These are phyloP conservation scores for Fistulinella cinereoalba DNA, from an alignment of 1,284 basidiomycete genomes.

Conservation along the genomic window DNA sequence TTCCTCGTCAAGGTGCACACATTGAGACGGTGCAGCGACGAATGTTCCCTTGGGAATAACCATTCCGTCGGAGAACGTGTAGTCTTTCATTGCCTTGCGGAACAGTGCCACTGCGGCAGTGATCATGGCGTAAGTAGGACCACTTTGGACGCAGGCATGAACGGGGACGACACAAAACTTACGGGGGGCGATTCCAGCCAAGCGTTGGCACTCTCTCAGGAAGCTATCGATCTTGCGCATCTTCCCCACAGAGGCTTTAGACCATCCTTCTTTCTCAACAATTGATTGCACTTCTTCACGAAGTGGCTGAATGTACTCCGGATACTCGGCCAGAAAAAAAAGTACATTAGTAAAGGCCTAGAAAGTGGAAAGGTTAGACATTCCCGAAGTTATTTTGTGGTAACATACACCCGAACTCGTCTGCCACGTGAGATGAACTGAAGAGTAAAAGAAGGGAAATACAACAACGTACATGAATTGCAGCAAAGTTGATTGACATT, in stretches of 20 bases:
- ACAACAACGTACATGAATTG: slow-evolving; percentile 33
- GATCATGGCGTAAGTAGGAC: neutral
- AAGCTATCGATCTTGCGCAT: slow-evolving; percentile 49
- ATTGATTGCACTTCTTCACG: slow-evolving; percentile 42
- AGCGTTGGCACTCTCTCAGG: slow-evolving; percentile 33
- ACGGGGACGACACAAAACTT: slow-evolving; percentile 9
- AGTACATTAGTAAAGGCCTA: slow-evolving; percentile 36
- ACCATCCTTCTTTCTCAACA: slow-evolving; percentile 39
- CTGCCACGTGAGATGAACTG: too few relatives aligned
- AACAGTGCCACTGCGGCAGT: neutral
- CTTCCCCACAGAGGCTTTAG: slow-evolving; percentile 38
- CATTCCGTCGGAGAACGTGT: neutral
- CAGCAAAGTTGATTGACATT: slow-evolving; percentile 37
- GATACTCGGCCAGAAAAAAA: slow-evolving; percentile 36
- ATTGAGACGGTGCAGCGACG: neutral
- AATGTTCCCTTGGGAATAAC: neutral
- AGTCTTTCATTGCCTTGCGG: neutral
- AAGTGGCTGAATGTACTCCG: slow-evolving; percentile 37
- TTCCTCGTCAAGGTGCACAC: neutral
- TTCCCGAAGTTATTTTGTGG: neutral
- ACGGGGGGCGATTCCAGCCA: neutral
- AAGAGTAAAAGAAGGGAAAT: slow-evolving; percentile 3
- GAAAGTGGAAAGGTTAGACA: neutral
- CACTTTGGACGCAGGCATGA: neutral
- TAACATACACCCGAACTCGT: slow-evolving; percentile 10